Percentiles rank a stretch among this genome's conserved stretches.
Evolutionary conservation across 2,329 filamentous ascomycete genomes (phyloP).

Genomic region (Monilinia vaccinii-corymbosi): DNA sequence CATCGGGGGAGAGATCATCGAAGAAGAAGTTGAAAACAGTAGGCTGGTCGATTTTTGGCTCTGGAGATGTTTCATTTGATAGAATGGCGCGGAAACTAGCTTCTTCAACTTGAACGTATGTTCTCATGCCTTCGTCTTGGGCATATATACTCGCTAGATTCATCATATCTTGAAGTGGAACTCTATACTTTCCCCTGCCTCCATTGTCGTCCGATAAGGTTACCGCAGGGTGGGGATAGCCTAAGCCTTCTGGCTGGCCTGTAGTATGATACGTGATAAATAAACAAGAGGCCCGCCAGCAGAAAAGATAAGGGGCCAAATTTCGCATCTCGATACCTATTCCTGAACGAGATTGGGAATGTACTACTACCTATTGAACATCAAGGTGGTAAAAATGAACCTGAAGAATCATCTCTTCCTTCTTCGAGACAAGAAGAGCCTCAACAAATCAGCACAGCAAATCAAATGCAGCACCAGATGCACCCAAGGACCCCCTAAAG

Average conservation of each 20-base stretch:
- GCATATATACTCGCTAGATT: not conserved
- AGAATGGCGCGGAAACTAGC: not conserved
- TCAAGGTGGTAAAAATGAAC: not conserved
- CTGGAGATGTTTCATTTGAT: not conserved
- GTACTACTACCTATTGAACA: too few relatives aligned
- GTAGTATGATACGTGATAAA: not conserved
- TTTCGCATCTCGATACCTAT: not conserved
- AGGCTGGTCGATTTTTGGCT: not conserved
- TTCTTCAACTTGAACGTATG: not conserved
- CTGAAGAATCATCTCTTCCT: not conserved
- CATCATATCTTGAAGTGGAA: not conserved
- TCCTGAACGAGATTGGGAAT: too few relatives aligned
- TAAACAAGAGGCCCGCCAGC: not conserved
- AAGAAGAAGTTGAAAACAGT: not conserved
- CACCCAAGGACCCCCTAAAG: conserved; percentile 20
- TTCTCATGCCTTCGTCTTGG: not conserved
- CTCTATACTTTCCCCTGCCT: not conserved
- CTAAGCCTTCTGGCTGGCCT: not conserved
- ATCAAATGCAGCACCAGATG: conserved; percentile 22
- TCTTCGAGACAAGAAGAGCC: not conserved
- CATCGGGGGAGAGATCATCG: not conserved
- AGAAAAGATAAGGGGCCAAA: not conserved
- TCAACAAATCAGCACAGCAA: conserved; percentile 10
- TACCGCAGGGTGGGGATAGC: not conserved
- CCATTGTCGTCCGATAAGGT: too few relatives aligned